phyloP scores from a whole-genome alignment of 192 early-diverging fungal genomes.

The Phycomyces nitens region DNA sequence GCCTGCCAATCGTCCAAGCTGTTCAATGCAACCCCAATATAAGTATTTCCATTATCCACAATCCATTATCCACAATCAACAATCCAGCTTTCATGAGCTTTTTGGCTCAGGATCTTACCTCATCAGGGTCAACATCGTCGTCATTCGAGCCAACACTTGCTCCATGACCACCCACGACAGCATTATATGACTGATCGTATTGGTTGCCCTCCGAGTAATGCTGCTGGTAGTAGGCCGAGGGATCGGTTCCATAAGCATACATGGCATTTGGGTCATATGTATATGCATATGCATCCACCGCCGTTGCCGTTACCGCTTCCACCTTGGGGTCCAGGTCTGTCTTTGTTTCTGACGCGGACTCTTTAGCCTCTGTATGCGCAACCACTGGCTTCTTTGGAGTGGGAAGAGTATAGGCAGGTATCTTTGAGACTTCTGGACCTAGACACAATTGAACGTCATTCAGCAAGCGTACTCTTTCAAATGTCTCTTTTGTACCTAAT shows the following conservation, averaged over 20 bases:
- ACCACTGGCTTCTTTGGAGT: not conserved
- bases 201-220: slow-evolving; percentile 13
- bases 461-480: too few relatives aligned
- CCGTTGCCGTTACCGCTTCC: slow-evolving; percentile 2
- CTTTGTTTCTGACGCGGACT: not conserved
- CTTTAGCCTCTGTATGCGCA: not conserved
- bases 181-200: not conserved
- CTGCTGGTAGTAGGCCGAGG: slow-evolving; percentile 21
- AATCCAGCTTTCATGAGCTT: too few relatives aligned
- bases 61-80: too few relatives aligned
- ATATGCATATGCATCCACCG: slow-evolving; percentile 17
- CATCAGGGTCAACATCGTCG: not conserved
- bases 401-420: not conserved
- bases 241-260: slow-evolving; percentile 27
- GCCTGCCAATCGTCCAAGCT: slow-evolving; percentile 24
- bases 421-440: too few relatives aligned
- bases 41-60: too few relatives aligned
- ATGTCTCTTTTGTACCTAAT: slow-evolving; percentile 15
- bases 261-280: slow-evolving; percentile 29
- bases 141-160: not conserved
- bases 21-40: too few relatives aligned
- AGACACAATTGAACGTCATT: too few relatives aligned
- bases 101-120: not conserved
- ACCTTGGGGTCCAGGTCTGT: not conserved
- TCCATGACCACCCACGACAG: not conserved